A percentile compares a stretch with the other conserved stretches of the same genome.
Evolutionary conservation across 2,329 filamentous ascomycete genomes (phyloP).

Genomic region (Cordyceps cicadae): DNA sequence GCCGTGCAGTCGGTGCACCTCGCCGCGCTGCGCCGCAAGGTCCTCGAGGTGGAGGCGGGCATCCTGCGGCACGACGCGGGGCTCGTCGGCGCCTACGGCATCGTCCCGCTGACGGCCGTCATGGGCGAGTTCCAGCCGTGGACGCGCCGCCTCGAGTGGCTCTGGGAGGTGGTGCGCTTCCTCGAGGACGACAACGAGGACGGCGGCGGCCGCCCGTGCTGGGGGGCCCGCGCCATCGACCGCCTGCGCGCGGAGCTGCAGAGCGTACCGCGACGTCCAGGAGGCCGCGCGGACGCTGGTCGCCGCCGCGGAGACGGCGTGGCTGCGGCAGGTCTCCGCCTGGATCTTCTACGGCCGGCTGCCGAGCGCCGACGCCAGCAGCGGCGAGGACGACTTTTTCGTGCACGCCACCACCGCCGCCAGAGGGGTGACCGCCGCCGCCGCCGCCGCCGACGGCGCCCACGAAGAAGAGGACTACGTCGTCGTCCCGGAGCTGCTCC

Average conservation of each 20-base stretch:
- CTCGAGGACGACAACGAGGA: conserved; percentile 38
- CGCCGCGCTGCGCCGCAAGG: conserved; percentile 69
- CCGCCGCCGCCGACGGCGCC: conserved; percentile 27
- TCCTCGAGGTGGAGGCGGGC: conserved; percentile 73
- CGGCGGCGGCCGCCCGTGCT: conserved; percentile 36
- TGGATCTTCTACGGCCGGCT: conserved; percentile 87
- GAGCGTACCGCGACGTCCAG: conserved; percentile 84
- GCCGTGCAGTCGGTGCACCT: conserved; percentile 69
- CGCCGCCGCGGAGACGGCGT: conserved; percentile 75
- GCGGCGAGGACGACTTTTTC: conserved; percentile 66
- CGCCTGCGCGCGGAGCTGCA: conserved; percentile 66
- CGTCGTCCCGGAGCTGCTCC: conserved; percentile 54
- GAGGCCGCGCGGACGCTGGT: conserved; percentile 64
- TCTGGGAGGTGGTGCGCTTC: conserved; percentile 64
- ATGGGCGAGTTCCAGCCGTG: conserved; percentile 81
- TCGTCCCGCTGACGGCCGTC: conserved; percentile 81
- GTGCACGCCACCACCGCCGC: conserved; percentile 42
- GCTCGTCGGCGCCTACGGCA: conserved; percentile 74
- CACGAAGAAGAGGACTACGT: conserved; percentile 44
- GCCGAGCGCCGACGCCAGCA: conserved; percentile 60
- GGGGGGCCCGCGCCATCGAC: conserved; percentile 69
- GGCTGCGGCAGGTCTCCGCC: conserved; percentile 81
- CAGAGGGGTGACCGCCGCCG: conserved; percentile 22
- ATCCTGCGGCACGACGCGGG: conserved; percentile 69
- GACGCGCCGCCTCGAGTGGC: conserved; percentile 77